These are phyloP conservation scores for Aspergillus diversus DNA, from an alignment of 495 filamentous ascomycete genomes.

Conservation along the genomic window DNA sequence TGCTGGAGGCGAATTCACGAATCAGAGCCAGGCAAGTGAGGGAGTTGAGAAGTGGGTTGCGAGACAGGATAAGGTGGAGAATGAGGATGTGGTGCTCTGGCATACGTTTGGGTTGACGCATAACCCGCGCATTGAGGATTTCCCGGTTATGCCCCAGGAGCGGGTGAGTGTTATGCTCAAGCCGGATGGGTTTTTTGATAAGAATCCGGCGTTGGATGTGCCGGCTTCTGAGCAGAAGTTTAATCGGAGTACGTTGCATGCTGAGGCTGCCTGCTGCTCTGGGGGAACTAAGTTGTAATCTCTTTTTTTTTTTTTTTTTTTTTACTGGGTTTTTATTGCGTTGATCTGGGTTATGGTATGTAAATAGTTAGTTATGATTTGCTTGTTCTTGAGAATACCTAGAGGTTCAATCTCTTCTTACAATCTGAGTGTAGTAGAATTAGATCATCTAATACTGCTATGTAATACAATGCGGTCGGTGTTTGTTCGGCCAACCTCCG, in stretches of 20 bases:
- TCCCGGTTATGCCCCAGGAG: constrained; percentile 66
- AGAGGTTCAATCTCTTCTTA: too few relatives aligned
- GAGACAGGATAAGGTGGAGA: constrained; percentile 52
- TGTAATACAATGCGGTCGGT: too few relatives aligned
- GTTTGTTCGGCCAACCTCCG: too few relatives aligned
- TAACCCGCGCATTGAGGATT: constrained; percentile 63
- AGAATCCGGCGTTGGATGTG: constrained; percentile 76
- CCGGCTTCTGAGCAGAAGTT: constrained; percentile 43
- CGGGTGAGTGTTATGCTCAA: constrained; percentile 61
- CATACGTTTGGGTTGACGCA: constrained; percentile 65
- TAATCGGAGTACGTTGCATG: constrained; percentile 43
- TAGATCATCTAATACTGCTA: too few relatives aligned
- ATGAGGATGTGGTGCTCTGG: constrained; percentile 49
- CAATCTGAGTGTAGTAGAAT: too few relatives aligned
- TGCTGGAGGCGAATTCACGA: constrained; percentile 84
- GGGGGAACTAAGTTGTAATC: constrained; percentile 38
- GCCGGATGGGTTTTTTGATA: constrained; percentile 75
- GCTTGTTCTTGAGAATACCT: too few relatives aligned
- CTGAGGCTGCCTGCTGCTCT: constrained; percentile 40
- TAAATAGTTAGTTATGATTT: too few relatives aligned
- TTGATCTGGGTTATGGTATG: too few relatives aligned
- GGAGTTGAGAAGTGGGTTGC: constrained; percentile 48
- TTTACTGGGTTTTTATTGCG: too few relatives aligned
- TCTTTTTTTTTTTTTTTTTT: neutral
- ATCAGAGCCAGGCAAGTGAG: constrained; percentile 70